Evolutionary conservation across 768 basidiomycete species (phyloP), one percentile per base, ranked within the genome.

Genomic region (Chlorophyllum brunneum): DNA sequence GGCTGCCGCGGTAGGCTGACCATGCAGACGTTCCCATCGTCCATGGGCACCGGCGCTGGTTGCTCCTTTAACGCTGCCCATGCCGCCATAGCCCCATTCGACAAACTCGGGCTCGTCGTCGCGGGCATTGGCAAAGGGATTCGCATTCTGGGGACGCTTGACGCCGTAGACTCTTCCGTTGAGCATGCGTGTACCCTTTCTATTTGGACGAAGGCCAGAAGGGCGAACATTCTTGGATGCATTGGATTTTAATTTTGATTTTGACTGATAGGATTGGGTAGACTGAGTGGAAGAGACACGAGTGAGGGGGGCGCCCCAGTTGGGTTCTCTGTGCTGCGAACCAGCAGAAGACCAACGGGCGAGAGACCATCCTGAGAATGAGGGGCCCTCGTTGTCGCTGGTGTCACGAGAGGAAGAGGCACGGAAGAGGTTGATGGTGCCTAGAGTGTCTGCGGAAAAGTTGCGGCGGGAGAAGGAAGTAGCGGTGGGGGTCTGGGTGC

Each of bases 11-110:
- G 26, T 23, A 5, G 37, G 33, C 4, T 33, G 23, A 4, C 59
- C 60, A n/a, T 62, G 61, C 18, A 64, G 36, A 6, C 63, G 54
- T 31, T 63, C 59, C 63, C 60, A 59, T 48, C 60, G 54, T 20
- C 60, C 61, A 11, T 63, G 67, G 9, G 70, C 68, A 37, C 69
- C 72, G 1, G 70, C 70, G 38, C 69, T 68, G 41, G 62, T 64
- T 18, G 65, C 73, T 2, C 73, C 73, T 24, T 68, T 69, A 0
- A 79, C 77, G 30, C 77, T 79, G 23, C 92, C 92, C 85, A 92
- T 86, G 2, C 88, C 88, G 27, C 88, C 88, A 53, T 87, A 89
- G 0, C 92, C 92, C 92, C 92, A 95, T 66, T 95, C 92, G 13
- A 92, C 89, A 59, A 95, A 95, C 63, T 86, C 86, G 27, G 87